A percentile compares a stretch with the other conserved stretches of the same genome.
phyloP scores from a whole-genome alignment of 495 filamentous ascomycete genomes.

The Bacidia gigantensis region DNA sequence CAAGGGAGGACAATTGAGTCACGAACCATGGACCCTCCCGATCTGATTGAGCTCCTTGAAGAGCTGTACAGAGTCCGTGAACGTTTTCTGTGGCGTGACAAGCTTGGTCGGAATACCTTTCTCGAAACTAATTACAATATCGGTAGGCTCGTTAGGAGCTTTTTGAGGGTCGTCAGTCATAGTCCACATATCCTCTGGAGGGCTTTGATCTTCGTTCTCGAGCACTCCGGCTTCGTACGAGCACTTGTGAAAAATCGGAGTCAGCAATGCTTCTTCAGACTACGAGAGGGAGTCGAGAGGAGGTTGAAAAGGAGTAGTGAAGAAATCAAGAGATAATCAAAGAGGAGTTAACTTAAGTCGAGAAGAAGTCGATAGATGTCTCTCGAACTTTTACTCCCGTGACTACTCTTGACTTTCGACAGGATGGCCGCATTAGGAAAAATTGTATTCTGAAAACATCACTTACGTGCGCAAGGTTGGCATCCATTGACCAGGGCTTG shows the following conservation, averaged over 20 bases:
- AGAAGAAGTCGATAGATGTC: no score
- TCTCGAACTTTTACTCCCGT: no score
- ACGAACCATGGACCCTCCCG: constrained; percentile 51
- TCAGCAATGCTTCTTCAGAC: background rate
- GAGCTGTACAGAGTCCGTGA: constrained; percentile 63
- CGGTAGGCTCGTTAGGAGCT: constrained; percentile 61
- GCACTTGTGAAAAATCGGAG: no score
- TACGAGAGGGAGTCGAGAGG: no score
- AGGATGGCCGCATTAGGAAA: no score
- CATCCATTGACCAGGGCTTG: constrained; percentile 62
- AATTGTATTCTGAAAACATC: no score
- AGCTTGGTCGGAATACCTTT: constrained; percentile 73
- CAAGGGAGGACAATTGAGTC: background rate
- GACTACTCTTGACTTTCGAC: no score
- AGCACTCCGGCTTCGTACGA: constrained; percentile 82
- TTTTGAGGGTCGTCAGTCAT: constrained; percentile 60
- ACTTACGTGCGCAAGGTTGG: no score
- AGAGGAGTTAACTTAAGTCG: no score
- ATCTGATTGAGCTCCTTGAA: constrained; percentile 73
- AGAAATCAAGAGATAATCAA: no score
- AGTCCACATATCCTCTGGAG: constrained; percentile 79
- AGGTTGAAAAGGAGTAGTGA: no score
- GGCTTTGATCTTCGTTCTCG: constrained; percentile 49
- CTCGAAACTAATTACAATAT: constrained; percentile 72
- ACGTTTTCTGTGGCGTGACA: constrained; percentile 38